Base-by-base conservation (phyloP, 1,284 basidiomycete species). In the Ustilago crameri region DNA sequence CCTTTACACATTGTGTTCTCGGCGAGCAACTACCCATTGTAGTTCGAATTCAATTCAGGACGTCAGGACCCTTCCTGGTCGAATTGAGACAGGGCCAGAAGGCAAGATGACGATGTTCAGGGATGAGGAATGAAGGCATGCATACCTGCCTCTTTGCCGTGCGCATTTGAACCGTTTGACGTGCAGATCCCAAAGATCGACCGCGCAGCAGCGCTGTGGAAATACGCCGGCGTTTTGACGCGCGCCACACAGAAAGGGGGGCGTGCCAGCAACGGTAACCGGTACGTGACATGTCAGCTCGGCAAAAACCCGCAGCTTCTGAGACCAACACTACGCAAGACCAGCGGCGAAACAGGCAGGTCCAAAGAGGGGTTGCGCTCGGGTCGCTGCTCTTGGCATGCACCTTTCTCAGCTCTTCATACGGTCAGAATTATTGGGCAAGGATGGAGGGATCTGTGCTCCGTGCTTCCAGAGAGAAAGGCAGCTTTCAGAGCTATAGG, bases 201-300 rank as follows among this genome's bases (percentile, higher is more conserved):
- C 40, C 20, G 40, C 40, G 20, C 10, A 42, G 40, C 37, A 40
- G 17, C 5, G 35, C 8, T 30, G 35, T 9, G 35, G 35, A 37
- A 37, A 9, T 37, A 42, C 22, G 40, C 40, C 40, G 37, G 37
- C 37, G 37, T n/a, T 40, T 40, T 34, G 32, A 15, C 32, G 32
- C 32, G 32, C 32, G 32, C 32, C 32, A 34, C 32, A 9, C 9
- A 15, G 32, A 15, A 34, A 34, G 15, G 32, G 32, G n/a, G n/a
- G n/a, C n/a, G n/a, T n/a, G n/a, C n/a, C n/a, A n/a, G n/a, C n/a
- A n/a, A n/a, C n/a, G n/a, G n/a, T n/a, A n/a, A 9, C 18, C 45
- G 20, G 30, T 14, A 35, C 37, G 62, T 64, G 51, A 64, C 62
- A 54, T 64, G 50, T 64, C 50, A 57, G 26, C 43, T 58, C 62